These are phyloP conservation scores for Sporothrix globosa DNA, from an alignment of 2,329 filamentous ascomycete species.

Conservation along the genomic window DNA sequence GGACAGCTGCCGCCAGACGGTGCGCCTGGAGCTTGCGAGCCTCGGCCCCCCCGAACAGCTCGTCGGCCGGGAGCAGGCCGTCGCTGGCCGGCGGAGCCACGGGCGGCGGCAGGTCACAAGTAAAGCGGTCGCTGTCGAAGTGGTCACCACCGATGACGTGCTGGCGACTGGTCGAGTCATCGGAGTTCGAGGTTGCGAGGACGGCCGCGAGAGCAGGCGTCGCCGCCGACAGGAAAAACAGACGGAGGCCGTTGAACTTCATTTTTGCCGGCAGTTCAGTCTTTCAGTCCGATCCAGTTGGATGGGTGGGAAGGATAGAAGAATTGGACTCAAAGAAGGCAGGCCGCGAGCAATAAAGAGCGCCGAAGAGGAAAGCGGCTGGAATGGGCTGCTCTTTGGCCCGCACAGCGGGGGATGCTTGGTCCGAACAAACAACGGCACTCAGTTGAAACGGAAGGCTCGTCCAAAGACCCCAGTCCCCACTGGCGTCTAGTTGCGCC, in stretches of 20 bases:
- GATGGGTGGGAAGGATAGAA: too few species aligned
- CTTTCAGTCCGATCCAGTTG: neutral
- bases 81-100: conserved; percentile 32
- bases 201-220: conserved; percentile 29
- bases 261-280: neutral
- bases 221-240: conserved; percentile 22
- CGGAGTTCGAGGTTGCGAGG: neutral
- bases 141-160: conserved; percentile 17
- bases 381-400: neutral
- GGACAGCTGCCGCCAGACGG: conserved; percentile 42
- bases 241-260: conserved; percentile 21
- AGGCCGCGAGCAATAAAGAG: neutral
- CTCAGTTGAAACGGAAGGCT: conserved; percentile 1
- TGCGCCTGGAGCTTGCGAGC: conserved; percentile 36
- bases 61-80: conserved; percentile 34
- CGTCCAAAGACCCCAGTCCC: conserved; percentile 1
- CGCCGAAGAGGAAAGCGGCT: neutral
- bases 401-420: neutral
- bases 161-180: conserved; percentile 18
- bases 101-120: conserved; percentile 35
- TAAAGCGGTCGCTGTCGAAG: conserved; percentile 28
- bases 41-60: conserved; percentile 31
- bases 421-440: neutral
- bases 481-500: conserved; percentile 22
- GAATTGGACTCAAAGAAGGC: neutral